phyloP scores from a whole-genome alignment of 2,329 filamentous ascomycete species.

The Aspergillus sergii region DNA sequence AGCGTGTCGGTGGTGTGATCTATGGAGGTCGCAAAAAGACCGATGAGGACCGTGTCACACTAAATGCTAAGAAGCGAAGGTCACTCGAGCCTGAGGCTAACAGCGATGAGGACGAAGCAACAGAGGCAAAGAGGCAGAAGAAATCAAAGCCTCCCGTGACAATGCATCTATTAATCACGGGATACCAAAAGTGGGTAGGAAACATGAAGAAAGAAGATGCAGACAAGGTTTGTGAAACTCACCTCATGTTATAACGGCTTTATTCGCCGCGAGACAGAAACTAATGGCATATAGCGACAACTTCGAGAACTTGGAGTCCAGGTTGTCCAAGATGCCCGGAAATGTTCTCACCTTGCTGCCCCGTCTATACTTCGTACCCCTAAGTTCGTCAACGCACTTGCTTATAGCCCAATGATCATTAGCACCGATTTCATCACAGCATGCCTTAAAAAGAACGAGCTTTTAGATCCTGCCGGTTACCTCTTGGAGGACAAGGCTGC shows the following conservation, averaged over 20 bases:
- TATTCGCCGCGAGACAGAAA: background rate
- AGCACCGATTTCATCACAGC: conserved; percentile 77
- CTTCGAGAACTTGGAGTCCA: conserved; percentile 81
- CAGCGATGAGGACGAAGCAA: conserved; percentile 56
- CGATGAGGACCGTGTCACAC: conserved; percentile 41
- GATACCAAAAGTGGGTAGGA: conserved; percentile 79
- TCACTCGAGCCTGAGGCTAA: conserved; percentile 52
- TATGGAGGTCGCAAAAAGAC: conserved; percentile 58
- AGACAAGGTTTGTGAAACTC: conserved; percentile 67
- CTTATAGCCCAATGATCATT: conserved; percentile 76
- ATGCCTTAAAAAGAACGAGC: conserved; percentile 68
- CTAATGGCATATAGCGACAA: conserved; percentile 61
- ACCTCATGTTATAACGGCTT: background rate
- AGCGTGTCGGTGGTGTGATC: conserved; percentile 70
- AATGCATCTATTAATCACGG: conserved; percentile 79
- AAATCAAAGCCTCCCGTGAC: conserved; percentile 65
- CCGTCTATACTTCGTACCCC: conserved; percentile 84
- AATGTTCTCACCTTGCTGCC: conserved; percentile 84
- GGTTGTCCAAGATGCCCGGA: conserved; percentile 72
- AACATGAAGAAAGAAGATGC: conserved; percentile 73
- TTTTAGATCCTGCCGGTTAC: conserved; percentile 67
- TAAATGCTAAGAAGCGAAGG: conserved; percentile 45
- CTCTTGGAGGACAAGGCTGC: conserved; percentile 70
- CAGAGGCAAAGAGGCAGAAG: conserved; percentile 65
- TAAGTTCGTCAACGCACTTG: conserved; percentile 89